Base-by-base conservation (phyloP, 495 filamentous ascomycete genomes). In the Tetracladium setigerum region DNA sequence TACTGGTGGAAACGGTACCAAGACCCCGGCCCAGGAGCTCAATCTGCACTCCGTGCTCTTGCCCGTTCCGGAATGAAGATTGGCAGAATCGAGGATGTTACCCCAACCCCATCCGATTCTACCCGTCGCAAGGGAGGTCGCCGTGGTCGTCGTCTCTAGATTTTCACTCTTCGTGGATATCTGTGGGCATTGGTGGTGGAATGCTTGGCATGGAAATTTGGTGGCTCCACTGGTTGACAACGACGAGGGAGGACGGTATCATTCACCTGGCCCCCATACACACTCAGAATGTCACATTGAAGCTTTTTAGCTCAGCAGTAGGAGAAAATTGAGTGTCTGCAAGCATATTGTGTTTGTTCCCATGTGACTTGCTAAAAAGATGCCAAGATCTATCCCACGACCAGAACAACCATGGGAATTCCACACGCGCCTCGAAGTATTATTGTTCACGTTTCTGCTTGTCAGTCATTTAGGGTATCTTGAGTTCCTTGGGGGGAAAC, bases 111-210 rank as follows among this genome's bases (percentile, higher is more conserved):
- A 56, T 97, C 92, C 68, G 92, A 99, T 75, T 91, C 85, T 69
- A 99, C 92, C 59, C 87, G 92, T 70, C 86, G 91, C 71, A 99
- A 99, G 84, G 92, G 92, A 74, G 92, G 92, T 95, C 87, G 92
- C 72, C 90, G 92, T 85, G 92, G 92, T 95, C 92, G 92, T 73
- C 90, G 92, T 91, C 83, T 99, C 69, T 97, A 54, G 52, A 57
- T 60, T 58, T 41, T 63, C 56, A 27, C 22, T 27, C 22, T 27
- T 27, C 7, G 22, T 27, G 22, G 22, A 27, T 27, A 7, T 7
- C 22, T 27, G 22, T 27, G 22, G 22, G 61, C 47, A 9, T 32
- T 49, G 17, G 30, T 39, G 30, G 24, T 41, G 7, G 46, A 24
- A 41, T 17, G 17, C 41, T 47, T 61, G 59, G 62, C 62, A 61